Conservation (phyloP, 2,329 filamentous ascomycete genomes). For the Neopestalotiopsis sp. region DNA sequence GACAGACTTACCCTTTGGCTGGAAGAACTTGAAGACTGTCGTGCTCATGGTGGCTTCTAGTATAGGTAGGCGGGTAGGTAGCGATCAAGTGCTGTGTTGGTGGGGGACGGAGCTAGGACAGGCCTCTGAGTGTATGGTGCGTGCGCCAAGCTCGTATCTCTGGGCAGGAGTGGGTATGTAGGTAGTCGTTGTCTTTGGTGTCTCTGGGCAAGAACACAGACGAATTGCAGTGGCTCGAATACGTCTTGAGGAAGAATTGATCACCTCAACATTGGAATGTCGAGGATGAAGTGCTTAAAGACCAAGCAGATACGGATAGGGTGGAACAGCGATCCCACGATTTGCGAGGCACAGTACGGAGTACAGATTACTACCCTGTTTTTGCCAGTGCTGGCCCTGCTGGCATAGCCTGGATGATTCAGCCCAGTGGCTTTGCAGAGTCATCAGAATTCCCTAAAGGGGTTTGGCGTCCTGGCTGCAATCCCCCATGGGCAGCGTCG, state of each 20-base stretch:
- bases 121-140: not conserved
- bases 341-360: not conserved
- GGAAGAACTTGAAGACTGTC: slow-evolving; percentile 13
- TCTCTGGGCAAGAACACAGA: not conserved
- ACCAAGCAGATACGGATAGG: not conserved
- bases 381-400: not conserved
- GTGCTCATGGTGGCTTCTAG: not conserved
- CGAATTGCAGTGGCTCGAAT: not conserved
- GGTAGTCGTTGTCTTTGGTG: not conserved
- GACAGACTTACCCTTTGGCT: slow-evolving; percentile 7
- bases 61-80: not conserved
- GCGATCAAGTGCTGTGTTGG: not conserved
- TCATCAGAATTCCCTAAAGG: not conserved
- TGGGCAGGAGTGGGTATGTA: no score
- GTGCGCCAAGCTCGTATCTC: not conserved
- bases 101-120: not conserved
- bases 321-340: not conserved
- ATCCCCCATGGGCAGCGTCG: not conserved
- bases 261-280: not conserved
- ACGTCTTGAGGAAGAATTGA: not conserved
- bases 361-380: not conserved
- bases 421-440: not conserved
- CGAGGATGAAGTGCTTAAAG: not conserved
- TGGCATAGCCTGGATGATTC: not conserved
- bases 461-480: not conserved